Base-by-base conservation (phyloP, 2,329 filamentous ascomycete genomes). In the Arthrinium phaeospermum region DNA sequence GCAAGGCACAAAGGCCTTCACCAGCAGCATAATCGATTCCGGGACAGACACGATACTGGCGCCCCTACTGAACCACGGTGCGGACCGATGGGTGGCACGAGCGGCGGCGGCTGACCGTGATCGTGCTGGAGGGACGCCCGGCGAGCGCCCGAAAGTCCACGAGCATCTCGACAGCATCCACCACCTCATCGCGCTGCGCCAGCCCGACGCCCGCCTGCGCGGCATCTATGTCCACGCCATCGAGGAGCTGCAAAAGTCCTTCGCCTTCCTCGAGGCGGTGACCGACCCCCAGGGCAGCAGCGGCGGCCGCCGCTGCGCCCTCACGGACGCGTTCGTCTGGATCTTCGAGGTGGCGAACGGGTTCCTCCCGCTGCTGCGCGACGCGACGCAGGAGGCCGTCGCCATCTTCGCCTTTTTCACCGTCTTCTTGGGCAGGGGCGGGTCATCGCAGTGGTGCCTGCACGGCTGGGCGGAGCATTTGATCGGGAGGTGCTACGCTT, bases 321-420 rank as follows among this genome's bases (percentile, higher is more conserved):
- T 74, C 47, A 75, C 73, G 2, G 80, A 82, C 72, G 68, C 79
- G 1, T 82, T 82, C 47, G 73, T 77, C 8, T 82, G 80, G 80
- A 75, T 81, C 3, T 81, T 79, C 71, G 61, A 70, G 13, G 73
- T 80, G 49, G 49, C 49, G 24, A 24, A 8, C 10, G 49, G 30
- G 10, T 67, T 67, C 61, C 24, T 34, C 45, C 49, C 74, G 30
- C 82, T 83, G 45, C 47, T 57, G 51, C 51, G 51, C 49, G 51
- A 45, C 7, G 12, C 68, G 45, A 74, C 71, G 14, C 75, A 77
- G 57, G 73, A 72, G 41, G 82, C 83, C 30, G 70, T 71, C 81
- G 81, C 64, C 80, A 83, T 73, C 80, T 82, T 77, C n/a, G 73
- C 74, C 61, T 74, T 72, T 68, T 76, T 75, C 34, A 67, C 57